Conservation (phyloP, 352 stramenopile species). For the Phytophthora chlamydospora region DNA sequence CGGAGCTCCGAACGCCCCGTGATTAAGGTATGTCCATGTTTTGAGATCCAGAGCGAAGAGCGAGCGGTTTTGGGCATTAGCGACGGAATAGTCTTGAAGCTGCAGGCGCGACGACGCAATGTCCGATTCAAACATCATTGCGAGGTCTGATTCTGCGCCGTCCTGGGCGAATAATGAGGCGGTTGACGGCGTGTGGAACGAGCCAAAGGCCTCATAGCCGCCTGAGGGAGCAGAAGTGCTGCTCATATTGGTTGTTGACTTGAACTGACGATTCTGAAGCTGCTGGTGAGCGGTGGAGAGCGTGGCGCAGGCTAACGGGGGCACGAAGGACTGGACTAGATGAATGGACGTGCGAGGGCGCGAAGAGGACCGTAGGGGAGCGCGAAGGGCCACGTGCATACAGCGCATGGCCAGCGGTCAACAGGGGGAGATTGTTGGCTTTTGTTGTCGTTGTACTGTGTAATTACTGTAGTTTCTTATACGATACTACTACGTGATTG, state of each 20-base stretch:
- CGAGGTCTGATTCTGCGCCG: slow-evolving; percentile 1
- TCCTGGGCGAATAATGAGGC: slow-evolving; percentile 55
- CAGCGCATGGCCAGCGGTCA: slow-evolving; percentile 8
- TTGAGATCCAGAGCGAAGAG: slow-evolving; percentile 65
- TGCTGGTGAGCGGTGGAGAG: slow-evolving; percentile 5
- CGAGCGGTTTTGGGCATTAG: slow-evolving; percentile 39
- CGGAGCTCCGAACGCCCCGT: slow-evolving; percentile 92
- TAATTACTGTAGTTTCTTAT: no score
- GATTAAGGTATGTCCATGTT: slow-evolving; percentile 94
- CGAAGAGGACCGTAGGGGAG: background rate
- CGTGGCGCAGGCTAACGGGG: background rate
- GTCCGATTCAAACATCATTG: slow-evolving; percentile 25
- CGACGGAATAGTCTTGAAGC: slow-evolving; percentile 7
- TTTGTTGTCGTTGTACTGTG: background rate
- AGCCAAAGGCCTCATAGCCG: slow-evolving; percentile 78
- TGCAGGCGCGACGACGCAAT: slow-evolving; percentile 21
- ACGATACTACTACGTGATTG: no score
- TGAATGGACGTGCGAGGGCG: background rate
- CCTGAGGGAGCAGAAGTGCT: background rate
- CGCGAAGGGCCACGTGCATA: background rate
- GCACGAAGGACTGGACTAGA: background rate
- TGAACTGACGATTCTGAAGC: slow-evolving; percentile 13
- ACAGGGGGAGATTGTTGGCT: background rate
- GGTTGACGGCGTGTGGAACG: slow-evolving; percentile 75
- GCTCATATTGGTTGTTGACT: slow-evolving; percentile 9